Conservation (phyloP, 2,329 filamentous ascomycete genomes). For the Colletotrichum sp. region DNA sequence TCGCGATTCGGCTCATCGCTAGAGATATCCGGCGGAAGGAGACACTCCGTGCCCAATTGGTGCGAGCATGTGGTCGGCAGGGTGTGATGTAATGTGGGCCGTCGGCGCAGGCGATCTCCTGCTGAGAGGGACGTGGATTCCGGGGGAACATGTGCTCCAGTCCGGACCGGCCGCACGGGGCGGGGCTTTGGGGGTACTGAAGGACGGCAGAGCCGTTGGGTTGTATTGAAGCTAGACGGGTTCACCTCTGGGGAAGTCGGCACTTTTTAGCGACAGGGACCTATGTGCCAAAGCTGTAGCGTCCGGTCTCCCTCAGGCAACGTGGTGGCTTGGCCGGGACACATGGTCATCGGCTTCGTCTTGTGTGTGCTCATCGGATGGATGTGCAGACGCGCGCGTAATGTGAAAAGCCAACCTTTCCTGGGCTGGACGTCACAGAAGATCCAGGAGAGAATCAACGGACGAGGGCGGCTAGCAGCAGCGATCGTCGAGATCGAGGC, state of each 20-base stretch:
- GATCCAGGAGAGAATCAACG: neutral
- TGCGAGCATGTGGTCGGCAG: neutral
- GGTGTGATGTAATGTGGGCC: constrained; percentile 9
- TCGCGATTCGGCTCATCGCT: neutral
- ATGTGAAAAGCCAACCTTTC: neutral
- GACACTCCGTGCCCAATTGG: constrained; percentile 8
- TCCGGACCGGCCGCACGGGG: neutral
- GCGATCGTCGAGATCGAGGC: constrained; percentile 2
- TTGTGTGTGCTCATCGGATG: neutral
- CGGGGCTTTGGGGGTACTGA: neutral
- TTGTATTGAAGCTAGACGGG: neutral
- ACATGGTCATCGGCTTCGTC: neutral
- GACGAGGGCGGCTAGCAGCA: neutral
- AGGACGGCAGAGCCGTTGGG: neutral
- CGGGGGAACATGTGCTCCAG: neutral
- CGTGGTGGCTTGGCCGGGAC: neutral
- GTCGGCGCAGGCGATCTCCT: neutral
- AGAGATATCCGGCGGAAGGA: neutral
- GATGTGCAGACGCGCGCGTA: neutral
- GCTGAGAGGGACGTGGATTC: neutral
- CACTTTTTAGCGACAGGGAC: neutral
- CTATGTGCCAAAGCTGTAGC: neutral
- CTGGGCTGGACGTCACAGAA: neutral
- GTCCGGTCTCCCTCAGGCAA: neutral
- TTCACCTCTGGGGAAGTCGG: neutral